phyloP scores from a whole-genome alignment of 1,284 basidiomycete genomes.

The Pyrrhoderma lamaoense region DNA sequence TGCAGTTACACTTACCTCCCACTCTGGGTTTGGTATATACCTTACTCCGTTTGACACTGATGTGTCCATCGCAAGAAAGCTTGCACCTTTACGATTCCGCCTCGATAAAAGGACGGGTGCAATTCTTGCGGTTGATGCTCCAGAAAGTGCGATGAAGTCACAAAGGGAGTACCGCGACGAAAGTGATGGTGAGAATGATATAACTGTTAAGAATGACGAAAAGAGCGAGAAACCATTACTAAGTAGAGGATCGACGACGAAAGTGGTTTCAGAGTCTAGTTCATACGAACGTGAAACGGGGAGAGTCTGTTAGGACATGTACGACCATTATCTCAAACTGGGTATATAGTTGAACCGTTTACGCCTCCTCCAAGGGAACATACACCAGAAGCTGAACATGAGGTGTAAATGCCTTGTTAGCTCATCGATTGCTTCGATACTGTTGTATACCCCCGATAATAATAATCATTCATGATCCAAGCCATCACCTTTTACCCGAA shows the following conservation, averaged over 20 bases:
- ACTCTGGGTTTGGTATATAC: conserved; percentile 54
- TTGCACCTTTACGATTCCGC: conserved; percentile 47
- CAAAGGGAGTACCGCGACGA: background rate
- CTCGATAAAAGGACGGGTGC: conserved; percentile 55
- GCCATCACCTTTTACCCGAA: too few species aligned
- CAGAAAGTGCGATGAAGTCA: background rate
- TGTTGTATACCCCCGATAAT: too few species aligned
- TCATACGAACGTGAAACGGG: conserved; percentile 2
- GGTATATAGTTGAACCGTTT: conserved; percentile 16
- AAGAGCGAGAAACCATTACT: conserved; percentile 5
- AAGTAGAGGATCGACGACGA: conserved; percentile 7
- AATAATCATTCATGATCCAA: too few species aligned
- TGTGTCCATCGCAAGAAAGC: conserved; percentile 36
- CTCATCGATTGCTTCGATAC: too few species aligned
- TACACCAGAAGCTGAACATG: too few species aligned
- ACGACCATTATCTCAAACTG: conserved; percentile 5
- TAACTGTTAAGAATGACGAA: background rate
- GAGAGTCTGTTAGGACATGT: conserved; percentile 1
- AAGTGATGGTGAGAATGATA: background rate
- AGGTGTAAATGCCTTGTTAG: too few species aligned
- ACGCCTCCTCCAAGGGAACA: conserved; percentile 1
- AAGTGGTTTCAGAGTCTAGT: background rate
- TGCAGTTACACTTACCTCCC: conserved; percentile 46
- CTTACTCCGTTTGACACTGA: conserved; percentile 52
- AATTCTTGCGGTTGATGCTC: conserved; percentile 44